Conservation (phyloP, 2,329 filamentous ascomycete species). For the Alternaria sp. region DNA sequence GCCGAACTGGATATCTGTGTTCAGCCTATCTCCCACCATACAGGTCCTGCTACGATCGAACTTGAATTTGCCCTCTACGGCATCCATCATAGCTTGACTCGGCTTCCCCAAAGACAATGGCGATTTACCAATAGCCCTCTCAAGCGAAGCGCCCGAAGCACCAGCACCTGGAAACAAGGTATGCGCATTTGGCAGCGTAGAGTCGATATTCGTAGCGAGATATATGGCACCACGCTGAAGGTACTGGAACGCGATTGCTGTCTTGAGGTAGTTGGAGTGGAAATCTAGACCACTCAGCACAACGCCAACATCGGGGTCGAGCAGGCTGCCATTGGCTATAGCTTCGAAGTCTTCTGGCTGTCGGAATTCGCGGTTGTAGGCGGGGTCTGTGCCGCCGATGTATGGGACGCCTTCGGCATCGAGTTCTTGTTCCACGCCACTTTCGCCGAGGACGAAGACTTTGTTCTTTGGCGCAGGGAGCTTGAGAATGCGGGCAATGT, state of each 20-base stretch:
- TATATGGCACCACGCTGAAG: constrained; percentile 82
- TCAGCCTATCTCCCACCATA: constrained; percentile 93
- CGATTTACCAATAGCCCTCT: constrained; percentile 67
- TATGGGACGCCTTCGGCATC: constrained; percentile 78
- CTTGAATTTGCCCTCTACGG: constrained; percentile 93
- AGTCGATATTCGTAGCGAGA: constrained; percentile 92
- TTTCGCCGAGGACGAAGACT: constrained; percentile 92
- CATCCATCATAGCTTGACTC: constrained; percentile 99
- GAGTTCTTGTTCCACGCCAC: constrained; percentile 89
- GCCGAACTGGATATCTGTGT: constrained; percentile 97
- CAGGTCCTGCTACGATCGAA: constrained; percentile 85
- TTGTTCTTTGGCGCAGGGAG: constrained; percentile 83
- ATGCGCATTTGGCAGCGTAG: constrained; percentile 82
- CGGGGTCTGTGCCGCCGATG: constrained; percentile 85
- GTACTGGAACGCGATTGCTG: constrained; percentile 85
- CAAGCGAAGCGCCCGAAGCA: constrained; percentile 78
- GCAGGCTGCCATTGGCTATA: constrained; percentile 74
- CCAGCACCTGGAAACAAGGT: constrained; percentile 92
- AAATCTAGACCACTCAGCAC: constrained; percentile 93
- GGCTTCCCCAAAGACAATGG: constrained; percentile 90
- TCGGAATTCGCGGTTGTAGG: constrained; percentile 75
- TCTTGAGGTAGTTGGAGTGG: constrained; percentile 94
- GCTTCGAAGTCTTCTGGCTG: constrained; percentile 79
- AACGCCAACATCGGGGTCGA: constrained; percentile 89
- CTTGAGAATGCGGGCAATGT: constrained; percentile 91